Evolutionary conservation across 164 flowering plant genomes (phyloP), one percentile per base, ranked within the genome.

Genomic region (Protea cynaroides): DNA sequence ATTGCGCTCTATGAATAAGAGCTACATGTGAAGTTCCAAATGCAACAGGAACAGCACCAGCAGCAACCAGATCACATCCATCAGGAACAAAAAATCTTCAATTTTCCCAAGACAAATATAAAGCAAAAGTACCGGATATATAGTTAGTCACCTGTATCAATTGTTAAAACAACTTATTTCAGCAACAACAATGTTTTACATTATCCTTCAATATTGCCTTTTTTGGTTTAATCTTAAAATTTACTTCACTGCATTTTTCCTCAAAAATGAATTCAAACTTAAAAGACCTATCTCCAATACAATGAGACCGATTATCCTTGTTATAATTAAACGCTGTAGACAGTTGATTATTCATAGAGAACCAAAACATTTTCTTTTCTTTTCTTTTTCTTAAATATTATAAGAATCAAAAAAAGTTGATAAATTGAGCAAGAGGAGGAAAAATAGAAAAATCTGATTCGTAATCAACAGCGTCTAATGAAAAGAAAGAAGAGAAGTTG

Each of bases 11-110:
- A 71, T 91, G 96, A 71, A 89, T 84, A 66, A 94, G 90, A 0
- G 88, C 97, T 17, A 89, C 88, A 82, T 94, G 96, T 7, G 99
- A 91, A 50, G 99, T 94, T 10, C 97, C 97, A 69, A 75, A 91
- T 14, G 96, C 97, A 61, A 94, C 96, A 25, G 96, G 96, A 53
- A 94, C 84, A 17, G 96, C 96, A 61, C 75, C 90, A 43, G 92
- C 96, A 56, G 79, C 84, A 59, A 91, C 79, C 73, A 94, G 62
- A 75, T 91, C 94, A 68, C 99, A 94, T 60, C 88, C 96, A 37
- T 85, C 85, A 0, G 99, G 99, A 25, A 94, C 97, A 17, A 60
- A 68, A 74, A 78, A 81, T 78, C 99, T 94, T 61, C 57, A 68
- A 62, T 23, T 67, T 29, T 61, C 51, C 9, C 62, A 50, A 24